These are phyloP conservation scores for Lanmaoa rubissima DNA, from an alignment of 768 basidiomycete genomes.

Conservation along the genomic window DNA sequence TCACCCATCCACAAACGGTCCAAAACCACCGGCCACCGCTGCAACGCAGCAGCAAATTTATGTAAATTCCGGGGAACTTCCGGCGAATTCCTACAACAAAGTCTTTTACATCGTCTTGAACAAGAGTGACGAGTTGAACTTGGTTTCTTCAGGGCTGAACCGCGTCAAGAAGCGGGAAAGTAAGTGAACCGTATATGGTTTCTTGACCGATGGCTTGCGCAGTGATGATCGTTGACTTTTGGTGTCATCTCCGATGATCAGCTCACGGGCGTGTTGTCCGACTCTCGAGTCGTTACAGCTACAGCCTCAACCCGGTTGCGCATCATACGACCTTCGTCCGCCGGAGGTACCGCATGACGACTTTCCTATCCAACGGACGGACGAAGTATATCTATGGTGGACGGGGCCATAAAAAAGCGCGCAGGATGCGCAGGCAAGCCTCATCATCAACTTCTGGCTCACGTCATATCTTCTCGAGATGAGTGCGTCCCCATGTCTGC, in stretches of 20 bases:
- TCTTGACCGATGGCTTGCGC: not conserved
- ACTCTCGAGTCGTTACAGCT: too few relatives aligned
- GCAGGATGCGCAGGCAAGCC: not conserved
- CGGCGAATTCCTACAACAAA: not conserved
- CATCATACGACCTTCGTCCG: not conserved
- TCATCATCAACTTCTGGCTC: not conserved
- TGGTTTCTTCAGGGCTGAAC: not conserved
- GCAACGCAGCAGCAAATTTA: not conserved
- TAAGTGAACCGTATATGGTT: not conserved
- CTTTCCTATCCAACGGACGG: not conserved
- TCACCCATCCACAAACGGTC: too few relatives aligned
- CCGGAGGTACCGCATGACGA: not conserved
- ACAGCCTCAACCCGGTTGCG: not conserved
- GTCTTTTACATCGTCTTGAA: not conserved
- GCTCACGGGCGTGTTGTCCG: not conserved
- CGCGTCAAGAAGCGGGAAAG: not conserved
- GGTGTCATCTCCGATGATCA: too few relatives aligned
- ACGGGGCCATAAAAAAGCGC: not conserved
- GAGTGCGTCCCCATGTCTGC: too few relatives aligned
- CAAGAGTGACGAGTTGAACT: not conserved
- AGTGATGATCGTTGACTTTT: not conserved
- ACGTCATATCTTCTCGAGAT: too few relatives aligned
- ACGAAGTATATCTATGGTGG: not conserved
- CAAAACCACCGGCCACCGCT: too few relatives aligned
- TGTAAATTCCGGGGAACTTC: not conserved